Evolutionary conservation across 164 flowering plant species (phyloP).

Genomic region (Brasenia schreberi): DNA sequence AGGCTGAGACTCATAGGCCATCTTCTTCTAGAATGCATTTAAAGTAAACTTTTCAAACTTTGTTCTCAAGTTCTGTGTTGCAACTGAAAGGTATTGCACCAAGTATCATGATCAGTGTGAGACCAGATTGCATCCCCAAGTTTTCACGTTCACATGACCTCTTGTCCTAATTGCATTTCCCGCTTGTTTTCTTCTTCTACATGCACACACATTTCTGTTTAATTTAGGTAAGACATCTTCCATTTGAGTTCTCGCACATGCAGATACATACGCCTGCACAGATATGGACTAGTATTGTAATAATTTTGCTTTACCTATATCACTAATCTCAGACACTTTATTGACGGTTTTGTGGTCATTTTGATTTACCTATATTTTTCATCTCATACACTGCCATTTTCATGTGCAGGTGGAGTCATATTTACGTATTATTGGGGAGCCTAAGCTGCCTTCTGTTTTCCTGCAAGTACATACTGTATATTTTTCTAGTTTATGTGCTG

Average conservation of each 20-base stretch:
- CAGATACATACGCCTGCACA: background rate
- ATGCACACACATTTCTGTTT: background rate
- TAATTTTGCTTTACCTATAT: background rate
- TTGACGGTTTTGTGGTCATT: background rate
- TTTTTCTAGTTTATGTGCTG: slow-evolving; percentile 4
- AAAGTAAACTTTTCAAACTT: no score
- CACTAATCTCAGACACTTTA: background rate
- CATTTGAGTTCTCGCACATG: background rate
- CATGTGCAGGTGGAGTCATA: slow-evolving; percentile 85
- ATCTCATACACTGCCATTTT: background rate
- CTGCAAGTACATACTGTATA: slow-evolving; percentile 50
- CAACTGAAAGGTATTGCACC: no score
- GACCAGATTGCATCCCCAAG: no score
- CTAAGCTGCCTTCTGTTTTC: slow-evolving; percentile 88
- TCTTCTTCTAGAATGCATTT: no score
- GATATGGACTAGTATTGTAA: no score
- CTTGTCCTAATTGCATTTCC: background rate
- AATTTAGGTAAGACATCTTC: background rate
- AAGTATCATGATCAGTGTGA: no score
- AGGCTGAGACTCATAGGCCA: no score
- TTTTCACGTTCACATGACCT: no score
- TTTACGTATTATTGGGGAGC: slow-evolving; percentile 76
- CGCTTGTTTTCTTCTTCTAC: background rate
- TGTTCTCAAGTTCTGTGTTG: no score
- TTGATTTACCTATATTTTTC: no score